Evolutionary conservation across 352 stramenopile species (phyloP).

Genomic region (Pythium dissotocum): DNA sequence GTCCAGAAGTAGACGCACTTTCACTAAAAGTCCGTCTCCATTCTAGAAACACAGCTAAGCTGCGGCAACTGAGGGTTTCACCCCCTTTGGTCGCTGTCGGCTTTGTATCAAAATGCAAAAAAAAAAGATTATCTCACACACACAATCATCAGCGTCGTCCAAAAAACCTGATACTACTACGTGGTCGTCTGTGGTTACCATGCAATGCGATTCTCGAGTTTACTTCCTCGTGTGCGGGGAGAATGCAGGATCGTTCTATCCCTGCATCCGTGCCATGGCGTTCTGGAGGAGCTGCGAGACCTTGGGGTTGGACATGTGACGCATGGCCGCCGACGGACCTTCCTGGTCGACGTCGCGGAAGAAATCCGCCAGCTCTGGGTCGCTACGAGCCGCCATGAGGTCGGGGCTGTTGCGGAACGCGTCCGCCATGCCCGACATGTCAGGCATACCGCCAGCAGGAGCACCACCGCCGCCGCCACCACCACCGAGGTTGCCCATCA

Average conservation of each 20-base stretch:
- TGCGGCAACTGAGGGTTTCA: neutral
- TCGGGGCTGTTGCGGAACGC: slow-evolving; percentile 77
- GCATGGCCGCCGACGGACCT: slow-evolving; percentile 77
- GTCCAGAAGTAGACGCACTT: slow-evolving; percentile 57
- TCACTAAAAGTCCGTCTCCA: neutral
- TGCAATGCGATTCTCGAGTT: neutral
- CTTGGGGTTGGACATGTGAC: slow-evolving; percentile 88
- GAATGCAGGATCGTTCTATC: slow-evolving; percentile 21
- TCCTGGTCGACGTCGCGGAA: slow-evolving; percentile 81
- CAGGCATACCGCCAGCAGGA: slow-evolving; percentile 48
- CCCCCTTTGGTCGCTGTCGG: neutral
- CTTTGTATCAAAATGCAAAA: slow-evolving; percentile 3
- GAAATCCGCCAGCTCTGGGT: slow-evolving; percentile 77
- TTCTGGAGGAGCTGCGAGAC: slow-evolving; percentile 79
- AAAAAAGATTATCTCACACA: neutral
- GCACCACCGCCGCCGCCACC: slow-evolving; percentile 25
- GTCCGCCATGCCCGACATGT: slow-evolving; percentile 50
- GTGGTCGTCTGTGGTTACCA: neutral
- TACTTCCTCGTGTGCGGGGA: neutral
- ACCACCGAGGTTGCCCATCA: slow-evolving; percentile 71
- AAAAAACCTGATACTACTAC: neutral
- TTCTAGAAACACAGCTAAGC: slow-evolving; percentile 1
- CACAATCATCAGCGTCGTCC: neutral
- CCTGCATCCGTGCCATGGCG: slow-evolving; percentile 67
- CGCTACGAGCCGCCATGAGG: slow-evolving; percentile 62